Base-by-base conservation (phyloP, 371 early-diverging fungal genomes). In the Mortierella sp. region DNA sequence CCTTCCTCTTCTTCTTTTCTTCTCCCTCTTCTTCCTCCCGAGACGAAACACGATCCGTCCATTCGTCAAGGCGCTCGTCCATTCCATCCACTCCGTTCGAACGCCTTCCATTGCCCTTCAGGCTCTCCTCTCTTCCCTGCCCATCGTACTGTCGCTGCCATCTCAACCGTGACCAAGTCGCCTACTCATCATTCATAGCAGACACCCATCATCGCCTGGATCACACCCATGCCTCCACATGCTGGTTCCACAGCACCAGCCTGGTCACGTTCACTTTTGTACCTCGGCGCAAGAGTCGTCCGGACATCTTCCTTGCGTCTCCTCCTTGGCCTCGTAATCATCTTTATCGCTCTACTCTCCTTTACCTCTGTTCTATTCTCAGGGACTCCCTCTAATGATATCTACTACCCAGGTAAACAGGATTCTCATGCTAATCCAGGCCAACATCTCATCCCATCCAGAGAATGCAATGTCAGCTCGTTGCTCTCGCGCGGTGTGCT, bases 341-440 rank as follows among this genome's bases (percentile, higher is more conserved):
- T 59, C 29, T 12, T 69, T 59, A 65, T 72, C 28, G 69, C 72
- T 7, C 62, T 77, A 29, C 56, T 77, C 60, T 72, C 66, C 50
- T 77, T 77, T 58, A 51, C 53, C 19, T 77, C 79, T 2, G 72
- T 77, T 30, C 66, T 77, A 60, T 77, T 72, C 46, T 69, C 79
- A 47, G 65, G 64, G 18, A 53, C 72, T 6, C 46, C 57, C 9
- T 66, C 68, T 28, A 76, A 71, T 43, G 77, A 76, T 62, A 72
- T 76, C 28, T 76, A 76, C 37, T 76, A 72, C 56, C 68, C 77
- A 68, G 77, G 77, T 76, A 75, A 9, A 61, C n/a, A 25, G n/a
- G 26, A 37, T 9, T 5, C 37, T 37, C 37, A 37, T 37, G 37
- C 37, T 37, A 37, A 37, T 37, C 5, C 37, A 5, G n/a, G n/a